Evolutionary conservation across 495 filamentous ascomycete genomes (phyloP), one percentile per base, ranked within the genome.

Genomic region (Aspergillus funiculosus): DNA sequence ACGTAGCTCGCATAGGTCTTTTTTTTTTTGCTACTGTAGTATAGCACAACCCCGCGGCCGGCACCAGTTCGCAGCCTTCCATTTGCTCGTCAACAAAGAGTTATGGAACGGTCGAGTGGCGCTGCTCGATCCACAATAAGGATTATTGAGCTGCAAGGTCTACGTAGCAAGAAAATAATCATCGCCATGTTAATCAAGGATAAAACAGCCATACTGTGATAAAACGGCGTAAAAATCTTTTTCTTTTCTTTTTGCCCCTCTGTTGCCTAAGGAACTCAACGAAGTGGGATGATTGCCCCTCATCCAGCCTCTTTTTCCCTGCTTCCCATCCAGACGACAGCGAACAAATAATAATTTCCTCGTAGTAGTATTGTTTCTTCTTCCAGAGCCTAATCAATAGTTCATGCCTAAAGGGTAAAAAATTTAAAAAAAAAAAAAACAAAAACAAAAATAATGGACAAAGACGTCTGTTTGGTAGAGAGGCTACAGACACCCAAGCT

Each of bases 21-120:
- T n/a, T n/a, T n/a, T n/a, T n/a, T n/a, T n/a, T 56, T 63, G 50
- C 34, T 22, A 25, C 26, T 58, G 54, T 60, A 58, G n/a, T 62
- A 53, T 51, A 54, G 27, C 35, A 39, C 25, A 46, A 62, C 59
- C 59, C 59, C 59, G 56, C 59, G 59, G 55, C 50, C 29, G 27
- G n/a, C 30, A 15, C 28, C 40, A 25, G 9, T 48, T 48, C 24
- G 14, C 25, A 31, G 18, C 22, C 18, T 44, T 13, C 20, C 13
- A 58, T 61, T 61, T 40, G 57, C 42, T 46, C 39, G 46, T 38
- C 41, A 26, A 22, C 20, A 35, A 32, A 14, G 30, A 22, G 15
- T 35, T 49, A 44, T 54, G 49, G 46, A 50, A 51, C 48, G 42
- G 42, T 43, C 50, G 49, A 52, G 54, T 57, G 44, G 50, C 51